These are phyloP conservation scores for Furcasterigmium furcatum DNA, from an alignment of 2,329 filamentous ascomycete species.

Conservation along the genomic window DNA sequence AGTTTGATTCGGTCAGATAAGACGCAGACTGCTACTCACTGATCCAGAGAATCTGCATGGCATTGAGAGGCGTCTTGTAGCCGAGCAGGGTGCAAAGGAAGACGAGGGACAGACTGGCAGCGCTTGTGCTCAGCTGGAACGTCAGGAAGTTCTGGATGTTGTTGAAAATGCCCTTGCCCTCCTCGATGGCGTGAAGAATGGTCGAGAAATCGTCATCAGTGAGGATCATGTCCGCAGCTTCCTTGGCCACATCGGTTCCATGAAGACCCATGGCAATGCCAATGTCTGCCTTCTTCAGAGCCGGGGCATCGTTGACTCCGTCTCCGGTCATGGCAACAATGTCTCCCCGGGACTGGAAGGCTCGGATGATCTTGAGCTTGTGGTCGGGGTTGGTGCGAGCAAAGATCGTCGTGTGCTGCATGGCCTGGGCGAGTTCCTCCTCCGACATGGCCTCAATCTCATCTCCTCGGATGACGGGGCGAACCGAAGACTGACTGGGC, in stretches of 20 bases:
- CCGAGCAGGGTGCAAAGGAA: constrained; percentile 89
- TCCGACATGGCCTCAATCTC: constrained; percentile 93
- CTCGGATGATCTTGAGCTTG: constrained; percentile 94
- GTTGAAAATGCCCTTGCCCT: constrained; percentile 99
- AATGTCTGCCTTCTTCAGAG: constrained; percentile 95
- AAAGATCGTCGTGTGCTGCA: constrained; percentile 89
- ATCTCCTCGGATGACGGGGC: constrained; percentile 78
- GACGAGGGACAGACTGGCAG: constrained; percentile 86
- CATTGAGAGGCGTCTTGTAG: constrained; percentile 92
- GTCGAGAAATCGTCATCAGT: constrained; percentile 89
- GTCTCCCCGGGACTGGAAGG: constrained; percentile 87
- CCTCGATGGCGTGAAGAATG: constrained; percentile 92
- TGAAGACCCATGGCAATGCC: constrained; percentile 95
- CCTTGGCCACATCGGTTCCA: constrained; percentile 96
- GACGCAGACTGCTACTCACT: constrained; percentile 57
- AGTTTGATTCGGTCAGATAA: constrained; percentile 2
- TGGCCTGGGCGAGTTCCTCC: constrained; percentile 76
- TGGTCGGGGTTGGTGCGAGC: constrained; percentile 95
- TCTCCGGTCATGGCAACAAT: constrained; percentile 99
- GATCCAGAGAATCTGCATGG: constrained; percentile 99
- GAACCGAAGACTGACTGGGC: constrained; percentile 56
- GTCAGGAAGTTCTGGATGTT: constrained; percentile 99
- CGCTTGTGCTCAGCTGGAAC: constrained; percentile 96
- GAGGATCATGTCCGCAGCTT: constrained; percentile 89
- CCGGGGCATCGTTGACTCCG: constrained; percentile 95